These are phyloP conservation scores for Pulveroboletus frians DNA, from an alignment of 768 basidiomycete genomes.

Conservation along the genomic window DNA sequence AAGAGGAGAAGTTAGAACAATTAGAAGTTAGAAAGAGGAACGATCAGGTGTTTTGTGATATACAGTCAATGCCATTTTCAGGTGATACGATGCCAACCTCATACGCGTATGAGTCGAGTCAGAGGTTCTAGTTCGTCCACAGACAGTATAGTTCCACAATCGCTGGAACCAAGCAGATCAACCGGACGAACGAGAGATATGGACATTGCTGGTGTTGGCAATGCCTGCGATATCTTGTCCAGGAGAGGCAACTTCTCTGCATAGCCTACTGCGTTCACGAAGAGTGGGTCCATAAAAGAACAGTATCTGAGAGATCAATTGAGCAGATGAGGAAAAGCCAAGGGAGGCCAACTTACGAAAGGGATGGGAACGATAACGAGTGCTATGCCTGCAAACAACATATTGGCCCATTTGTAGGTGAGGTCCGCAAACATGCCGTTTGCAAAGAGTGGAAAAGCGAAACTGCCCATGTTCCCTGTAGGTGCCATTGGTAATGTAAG, in stretches of 20 bases:
- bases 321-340: not conserved
- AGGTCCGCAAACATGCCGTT: slow-evolving; percentile 50
- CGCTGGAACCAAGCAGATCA: not conserved
- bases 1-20: not conserved
- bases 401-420: slow-evolving; percentile 56
- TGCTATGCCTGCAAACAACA: slow-evolving; percentile 48
- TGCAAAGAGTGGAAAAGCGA: slow-evolving; percentile 59
- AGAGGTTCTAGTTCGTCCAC: slow-evolving; percentile 1
- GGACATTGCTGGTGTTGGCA: not conserved
- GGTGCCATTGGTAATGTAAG: not conserved
- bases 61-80: not conserved
- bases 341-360: slow-evolving; percentile 35
- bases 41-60: not conserved
- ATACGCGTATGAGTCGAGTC: not conserved
- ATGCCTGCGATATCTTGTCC: slow-evolving; percentile 1
- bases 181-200: not conserved
- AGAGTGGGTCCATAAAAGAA: slow-evolving; percentile 30
- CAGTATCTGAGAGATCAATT: slow-evolving; percentile 16
- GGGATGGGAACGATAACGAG: slow-evolving; percentile 52
- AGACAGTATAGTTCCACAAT: slow-evolving; percentile 9
- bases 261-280: slow-evolving; percentile 21
- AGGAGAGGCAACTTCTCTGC: slow-evolving; percentile 10
- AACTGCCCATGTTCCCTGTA: slow-evolving; percentile 46
- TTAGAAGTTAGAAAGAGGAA: not conserved
- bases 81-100: slow-evolving; percentile 3